Base-by-base conservation (phyloP, 352 stramenopile genomes). In the Thalassiosira mediterranea region DNA sequence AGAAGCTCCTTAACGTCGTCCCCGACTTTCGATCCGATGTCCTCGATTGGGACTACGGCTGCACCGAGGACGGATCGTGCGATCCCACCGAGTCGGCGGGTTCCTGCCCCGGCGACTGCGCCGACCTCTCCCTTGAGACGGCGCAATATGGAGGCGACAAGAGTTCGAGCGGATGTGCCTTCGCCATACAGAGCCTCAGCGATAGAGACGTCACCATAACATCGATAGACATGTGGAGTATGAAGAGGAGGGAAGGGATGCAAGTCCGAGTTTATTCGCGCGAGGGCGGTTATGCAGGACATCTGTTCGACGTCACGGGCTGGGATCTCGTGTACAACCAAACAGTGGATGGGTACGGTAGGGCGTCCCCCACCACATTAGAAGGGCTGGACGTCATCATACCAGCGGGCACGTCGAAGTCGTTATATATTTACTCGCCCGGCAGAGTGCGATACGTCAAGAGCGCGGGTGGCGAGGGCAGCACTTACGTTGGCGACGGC, bases 181-280 rank as follows among this genome's bases (percentile, higher is more conserved):
- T 58, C 48, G 19, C 48, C 29, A 32, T 58, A 15, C 19, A 58
- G n/a, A n/a, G n/a, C n/a, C n/a, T n/a, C n/a, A 29, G 2, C 48
- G 48, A 34, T 34, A 34, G 48, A 17, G n/a, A 58, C 29, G 25
- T 58, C 19, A 10, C 28, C 4, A 58, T 58, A 37, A 58, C 48
- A 4, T 58, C 48, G 15, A 25, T 58, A 19, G 48, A 58, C 17
- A 34, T 58, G 15, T 58, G 19, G 15, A 34, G 15, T 58, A n/a
- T n/a, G n/a, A 15, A 32, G 10, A 29, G 15, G n/a, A 34, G 4
- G 23, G 2, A 23, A 58, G 48, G 28, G 29, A 29, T 17, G 17
- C 29, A 5, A 15, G n/a, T 58, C 4, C 48, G 28, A 58, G 4
- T 58, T 2, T 58, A 58, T 34, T 29, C 48, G 15, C 17, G 10